phyloP scores from a whole-genome alignment of 1,284 basidiomycete species.

The Ustilago trichophora region DNA sequence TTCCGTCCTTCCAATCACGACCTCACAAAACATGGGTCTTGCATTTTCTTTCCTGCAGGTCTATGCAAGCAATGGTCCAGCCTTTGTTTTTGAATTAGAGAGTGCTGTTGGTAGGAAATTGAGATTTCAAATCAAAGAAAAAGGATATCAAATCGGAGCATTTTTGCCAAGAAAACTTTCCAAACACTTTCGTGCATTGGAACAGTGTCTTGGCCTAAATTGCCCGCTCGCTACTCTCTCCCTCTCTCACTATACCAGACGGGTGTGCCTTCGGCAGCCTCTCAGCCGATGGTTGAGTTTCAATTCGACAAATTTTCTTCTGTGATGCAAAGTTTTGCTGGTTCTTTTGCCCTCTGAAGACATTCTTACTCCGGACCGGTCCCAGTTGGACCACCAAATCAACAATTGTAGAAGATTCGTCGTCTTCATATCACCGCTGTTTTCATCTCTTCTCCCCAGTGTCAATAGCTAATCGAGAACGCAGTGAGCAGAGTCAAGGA shows the following conservation, averaged over 20 bases:
- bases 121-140: no score
- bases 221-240: background rate
- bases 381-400: no score
- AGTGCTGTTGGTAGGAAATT: no score
- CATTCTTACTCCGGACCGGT: no score
- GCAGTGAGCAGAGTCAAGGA: no score
- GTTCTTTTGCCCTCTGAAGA: background rate
- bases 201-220: no score
- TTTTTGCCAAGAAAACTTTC: constrained; percentile 7
- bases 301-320: background rate
- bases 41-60: background rate
- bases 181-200: no score
- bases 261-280: constrained; percentile 22
- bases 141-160: constrained; percentile 5
- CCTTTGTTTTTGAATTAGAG: background rate
- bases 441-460: no score
- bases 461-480: no score
- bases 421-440: no score
- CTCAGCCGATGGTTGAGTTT: constrained; percentile 41
- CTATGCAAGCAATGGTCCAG: background rate
- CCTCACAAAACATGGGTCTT: constrained; percentile 1
- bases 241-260: no score
- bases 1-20: background rate
- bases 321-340: background rate
- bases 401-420: no score